Evolutionary conservation across 2,329 filamentous ascomycete genomes (phyloP), one percentile per base, ranked within the genome.

Genomic region (Pseudogymnoascus sp.): DNA sequence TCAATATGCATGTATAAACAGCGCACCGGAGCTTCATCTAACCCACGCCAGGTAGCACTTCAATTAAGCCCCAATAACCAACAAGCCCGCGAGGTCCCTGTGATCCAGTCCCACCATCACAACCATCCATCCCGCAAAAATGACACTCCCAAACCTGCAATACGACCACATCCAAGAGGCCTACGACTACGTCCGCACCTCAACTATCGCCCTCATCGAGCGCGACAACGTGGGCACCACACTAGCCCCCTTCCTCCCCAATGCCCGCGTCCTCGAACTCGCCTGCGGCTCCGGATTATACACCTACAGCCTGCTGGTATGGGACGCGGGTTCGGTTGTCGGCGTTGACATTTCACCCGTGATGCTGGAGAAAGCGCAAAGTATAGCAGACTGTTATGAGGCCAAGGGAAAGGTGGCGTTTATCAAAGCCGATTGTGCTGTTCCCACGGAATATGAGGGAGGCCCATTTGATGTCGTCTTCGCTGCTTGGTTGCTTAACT

Each of bases 401-500:
- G 10, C 15, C 2, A 5, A 15, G 15, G 11, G 15, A 53, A 17
- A 53, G 26, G 47, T 64, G 1, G 66, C 67, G 0, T 69, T 68
- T 47, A 63, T 69, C 47, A 60, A 65, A 36, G 71, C 68, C 17
- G 70, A 76, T 62, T 74, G 72, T 63, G 65, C 70, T 3, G 66
- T 69, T 26, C 72, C 73, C 2, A 65, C 65, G 7, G 28, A 62
- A 1, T 69, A 69, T 7, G 63, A 64, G 2, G 68, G 68, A 4
- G 71, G 67, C 4, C 68, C 68, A 1, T 77, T 76, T 66, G 74
- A 77, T 66, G 23, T 77, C 17, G 75, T 76, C 35, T 69, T 74
- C 17, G 76, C 68, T 4, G 71, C 70, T 7, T 77, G 74, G 74
- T 64, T 77, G 31, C 70, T 77, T 23, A 77, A 77, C 68, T 77